A percentile compares a stretch with the other conserved stretches of the same genome.
Evolutionary conservation across 2,329 filamentous ascomycete species (phyloP).

Genomic region (Plenodomus lindquistii): DNA sequence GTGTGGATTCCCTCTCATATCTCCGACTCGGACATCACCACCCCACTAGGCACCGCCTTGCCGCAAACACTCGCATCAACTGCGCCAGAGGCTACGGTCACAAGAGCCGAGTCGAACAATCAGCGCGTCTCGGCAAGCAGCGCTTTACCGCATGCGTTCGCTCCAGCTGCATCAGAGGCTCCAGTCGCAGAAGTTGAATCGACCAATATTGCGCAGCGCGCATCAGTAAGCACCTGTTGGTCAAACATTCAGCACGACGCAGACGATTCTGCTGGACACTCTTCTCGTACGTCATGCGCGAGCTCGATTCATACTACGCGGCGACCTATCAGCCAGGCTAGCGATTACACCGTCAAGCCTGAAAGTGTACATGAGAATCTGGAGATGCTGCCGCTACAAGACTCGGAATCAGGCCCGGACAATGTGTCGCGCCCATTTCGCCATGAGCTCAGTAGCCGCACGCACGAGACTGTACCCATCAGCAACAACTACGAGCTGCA

Average conservation of each 20-base stretch:
- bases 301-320: background rate
- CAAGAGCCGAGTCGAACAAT: too few species aligned
- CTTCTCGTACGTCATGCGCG: background rate
- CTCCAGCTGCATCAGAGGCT: background rate
- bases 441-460: too few species aligned
- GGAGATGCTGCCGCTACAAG: too few species aligned
- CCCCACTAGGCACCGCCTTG: constrained; percentile 15
- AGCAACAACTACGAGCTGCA: background rate
- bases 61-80: background rate
- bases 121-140: background rate
- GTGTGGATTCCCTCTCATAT: background rate
- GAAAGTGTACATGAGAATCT: too few species aligned
- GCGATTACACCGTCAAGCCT: too few species aligned
- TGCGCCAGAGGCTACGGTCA: background rate
- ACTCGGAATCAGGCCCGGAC: too few species aligned
- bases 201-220: background rate
- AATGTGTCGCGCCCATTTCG: background rate
- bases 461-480: background rate
- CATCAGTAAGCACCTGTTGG: background rate
- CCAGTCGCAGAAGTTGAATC: too few species aligned
- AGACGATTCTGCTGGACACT: background rate
- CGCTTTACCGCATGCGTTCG: background rate
- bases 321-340: background rate
- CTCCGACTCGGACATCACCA: constrained; percentile 8
- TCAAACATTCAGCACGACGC: constrained; percentile 3